These are phyloP conservation scores for Clonostachys sp. DNA, from an alignment of 2,329 filamentous ascomycete genomes.

Conservation along the genomic window DNA sequence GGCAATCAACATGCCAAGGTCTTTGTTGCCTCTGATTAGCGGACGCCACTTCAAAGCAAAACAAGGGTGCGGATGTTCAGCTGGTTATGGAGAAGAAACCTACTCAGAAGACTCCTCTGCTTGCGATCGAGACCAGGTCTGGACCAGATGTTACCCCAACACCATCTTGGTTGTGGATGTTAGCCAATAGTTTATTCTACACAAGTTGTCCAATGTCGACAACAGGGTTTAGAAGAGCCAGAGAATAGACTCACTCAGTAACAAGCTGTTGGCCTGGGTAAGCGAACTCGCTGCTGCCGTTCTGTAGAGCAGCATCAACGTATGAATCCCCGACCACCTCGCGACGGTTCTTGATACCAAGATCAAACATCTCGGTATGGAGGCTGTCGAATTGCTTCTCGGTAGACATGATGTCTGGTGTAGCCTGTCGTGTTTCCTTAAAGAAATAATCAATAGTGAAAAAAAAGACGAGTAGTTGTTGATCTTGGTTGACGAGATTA, in stretches of 20 bases:
- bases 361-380: conserved; percentile 42
- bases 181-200: neutral
- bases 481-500: too few species aligned
- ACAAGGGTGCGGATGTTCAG: neutral
- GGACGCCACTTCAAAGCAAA: too few species aligned
- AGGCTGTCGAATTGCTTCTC: neutral
- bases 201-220: too few species aligned
- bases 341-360: conserved; percentile 53
- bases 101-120: conserved; percentile 39
- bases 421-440: too few species aligned
- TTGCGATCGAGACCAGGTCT: conserved; percentile 58
- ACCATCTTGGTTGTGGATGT: conserved; percentile 12
- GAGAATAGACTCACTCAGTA: conserved; percentile 34
- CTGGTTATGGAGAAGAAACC: conserved; percentile 25
- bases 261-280: conserved; percentile 56
- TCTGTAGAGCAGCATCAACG: conserved; percentile 48
- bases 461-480: too few species aligned
- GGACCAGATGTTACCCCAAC: conserved; percentile 61
- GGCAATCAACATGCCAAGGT: conserved; percentile 60
- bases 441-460: too few species aligned
- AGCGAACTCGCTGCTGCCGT: conserved; percentile 47
- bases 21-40: conserved; percentile 4
- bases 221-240: too few species aligned
- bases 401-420: too few species aligned
- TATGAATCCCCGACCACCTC: conserved; percentile 55